phyloP scores from a whole-genome alignment of 768 basidiomycete genomes.

The Asterophora lycoperdoides region DNA sequence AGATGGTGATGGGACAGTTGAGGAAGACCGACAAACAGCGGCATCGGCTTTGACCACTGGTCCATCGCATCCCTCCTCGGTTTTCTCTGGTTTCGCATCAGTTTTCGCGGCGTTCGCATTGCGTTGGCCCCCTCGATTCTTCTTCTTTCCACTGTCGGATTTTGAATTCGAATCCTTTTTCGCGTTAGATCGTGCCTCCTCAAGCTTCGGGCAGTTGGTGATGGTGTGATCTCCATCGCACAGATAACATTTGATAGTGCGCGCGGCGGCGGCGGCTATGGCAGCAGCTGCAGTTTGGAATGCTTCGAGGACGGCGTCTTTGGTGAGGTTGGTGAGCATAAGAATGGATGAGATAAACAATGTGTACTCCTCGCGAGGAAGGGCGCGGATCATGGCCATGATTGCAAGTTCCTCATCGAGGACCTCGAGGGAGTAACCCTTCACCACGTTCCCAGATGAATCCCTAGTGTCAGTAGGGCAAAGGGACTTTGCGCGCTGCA shows the following conservation, averaged over 20 bases:
- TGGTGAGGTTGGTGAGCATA: no score
- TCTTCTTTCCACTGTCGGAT: not conserved
- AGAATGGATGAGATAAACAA: no score
- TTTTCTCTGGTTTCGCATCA: not conserved
- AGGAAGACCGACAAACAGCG: no score
- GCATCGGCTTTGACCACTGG: no score
- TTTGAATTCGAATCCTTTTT: not conserved
- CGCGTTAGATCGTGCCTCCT: not conserved
- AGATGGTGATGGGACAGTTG: no score
- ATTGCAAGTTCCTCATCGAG: not conserved
- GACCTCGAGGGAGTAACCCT: not conserved
- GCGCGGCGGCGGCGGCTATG: not conserved
- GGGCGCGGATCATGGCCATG: no score
- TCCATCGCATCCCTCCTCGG: no score
- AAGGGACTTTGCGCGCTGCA: not conserved
- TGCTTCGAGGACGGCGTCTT: no score
- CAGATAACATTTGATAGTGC: not conserved
- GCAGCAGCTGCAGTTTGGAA: constrained; percentile 2
- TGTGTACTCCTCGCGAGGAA: not conserved
- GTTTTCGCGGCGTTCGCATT: not conserved
- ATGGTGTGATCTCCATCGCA: no score
- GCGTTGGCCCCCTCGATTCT: not conserved
- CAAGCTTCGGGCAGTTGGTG: not conserved
- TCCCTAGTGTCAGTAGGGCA: not conserved
- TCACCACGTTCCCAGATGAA: not conserved